Base-by-base conservation (phyloP, 306 rosid species). In the Sechiopsis laciniata region DNA sequence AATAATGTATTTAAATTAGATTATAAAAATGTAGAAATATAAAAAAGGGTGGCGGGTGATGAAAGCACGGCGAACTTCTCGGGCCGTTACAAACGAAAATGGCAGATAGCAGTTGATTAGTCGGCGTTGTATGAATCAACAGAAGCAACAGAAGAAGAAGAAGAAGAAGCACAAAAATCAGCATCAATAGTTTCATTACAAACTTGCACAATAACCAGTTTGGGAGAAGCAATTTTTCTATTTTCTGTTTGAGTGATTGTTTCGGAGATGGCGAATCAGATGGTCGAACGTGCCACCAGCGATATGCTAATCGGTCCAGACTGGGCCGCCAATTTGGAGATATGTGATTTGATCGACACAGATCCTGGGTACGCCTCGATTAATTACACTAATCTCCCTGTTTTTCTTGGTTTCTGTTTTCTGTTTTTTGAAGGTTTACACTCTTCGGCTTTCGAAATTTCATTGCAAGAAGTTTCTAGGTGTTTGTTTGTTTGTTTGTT, bases 271-370 rank as follows among this genome's bases (percentile, higher is more conserved):
- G 98, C 86, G 88, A 89, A 89, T 76, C 72, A 90, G 17, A 79
- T 89, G 88, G 98, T 90, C 71, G 98, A 90, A 55, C 94, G 97
- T 75, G 97, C 97, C 78, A 87, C 97, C 32, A 89, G 86, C 84
- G 93, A 83, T 82, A 77, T 82, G 92, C 89, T 94, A 55, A 84
- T 94, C 63, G 96, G 98, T 62, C 97, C 97, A 78, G 98, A 93
- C 79, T 93, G 97, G 98, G 97, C 96, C 64, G 83, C 84, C 92
- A 90, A 94, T 81, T 73, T 94, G 64, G 98, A 90, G 90, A 90
- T 94, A 83, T 90, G 98, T 78, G 97, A 94, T 79, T 75, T 86
- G 72, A 88, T 91, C 81, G 90, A 87, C 76, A 89, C 82, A 37
- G 96, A 89, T 65, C 94, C 85, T 70, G 93, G 88, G 97, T 93